Conservation (phyloP, 2,329 filamentous ascomycete species). For the Fusarium anguioides region DNA sequence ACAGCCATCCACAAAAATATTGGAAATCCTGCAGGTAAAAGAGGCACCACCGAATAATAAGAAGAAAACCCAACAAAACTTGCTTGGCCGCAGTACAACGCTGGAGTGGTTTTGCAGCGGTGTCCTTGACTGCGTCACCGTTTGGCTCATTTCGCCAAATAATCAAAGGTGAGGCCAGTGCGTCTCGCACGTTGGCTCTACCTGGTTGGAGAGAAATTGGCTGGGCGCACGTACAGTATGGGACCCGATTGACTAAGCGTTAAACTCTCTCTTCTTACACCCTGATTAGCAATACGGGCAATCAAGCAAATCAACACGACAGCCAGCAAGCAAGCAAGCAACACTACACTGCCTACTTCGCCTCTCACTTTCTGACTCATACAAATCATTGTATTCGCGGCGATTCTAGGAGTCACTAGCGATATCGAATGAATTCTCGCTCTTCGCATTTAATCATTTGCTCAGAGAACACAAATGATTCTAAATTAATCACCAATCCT, state of each 20-base stretch:
- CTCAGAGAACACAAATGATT: neutral
- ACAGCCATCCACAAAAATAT: constrained; percentile 33
- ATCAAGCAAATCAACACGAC: neutral
- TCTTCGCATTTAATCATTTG: neutral
- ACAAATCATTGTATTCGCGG: constrained; percentile 8
- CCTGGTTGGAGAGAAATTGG: constrained; percentile 34
- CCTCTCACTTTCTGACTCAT: constrained; percentile 35
- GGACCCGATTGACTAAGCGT: constrained; percentile 39
- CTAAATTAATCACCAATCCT: constrained; percentile 10
- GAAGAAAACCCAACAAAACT: constrained; percentile 34
- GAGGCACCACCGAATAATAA: constrained; percentile 11
- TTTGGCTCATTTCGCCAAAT: constrained; percentile 41
- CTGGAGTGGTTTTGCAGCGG: constrained; percentile 27
- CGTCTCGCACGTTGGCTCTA: constrained; percentile 37
- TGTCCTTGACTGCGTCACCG: constrained; percentile 42
- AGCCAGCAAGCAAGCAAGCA: constrained; percentile 13
- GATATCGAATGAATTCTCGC: neutral
- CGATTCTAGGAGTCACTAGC: constrained; percentile 20
- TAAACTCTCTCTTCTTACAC: constrained; percentile 28
- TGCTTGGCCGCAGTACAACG: constrained; percentile 38
- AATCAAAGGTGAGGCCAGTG: constrained; percentile 36
- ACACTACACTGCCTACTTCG: constrained; percentile 36
- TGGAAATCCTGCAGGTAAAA: constrained; percentile 3
- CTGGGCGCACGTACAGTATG: constrained; percentile 19
- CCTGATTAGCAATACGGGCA: constrained; percentile 34